phyloP scores from a whole-genome alignment of 768 basidiomycete species.

The Mycena galopus region DNA sequence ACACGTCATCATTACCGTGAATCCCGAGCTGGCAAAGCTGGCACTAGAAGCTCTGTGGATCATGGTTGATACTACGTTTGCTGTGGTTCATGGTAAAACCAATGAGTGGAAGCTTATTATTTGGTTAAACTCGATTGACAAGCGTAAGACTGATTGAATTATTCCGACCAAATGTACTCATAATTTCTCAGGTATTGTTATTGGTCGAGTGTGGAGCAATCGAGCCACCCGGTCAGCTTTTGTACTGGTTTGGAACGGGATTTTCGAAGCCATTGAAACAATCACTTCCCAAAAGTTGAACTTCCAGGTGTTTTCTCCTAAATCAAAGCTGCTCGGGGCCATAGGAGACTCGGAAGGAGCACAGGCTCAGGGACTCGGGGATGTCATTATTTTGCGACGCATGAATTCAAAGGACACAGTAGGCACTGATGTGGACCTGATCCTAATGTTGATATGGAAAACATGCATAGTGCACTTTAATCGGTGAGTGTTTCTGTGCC shows the following conservation, averaged over 20 bases:
- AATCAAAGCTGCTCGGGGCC: background rate
- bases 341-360: too few species aligned
- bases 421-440: too few species aligned
- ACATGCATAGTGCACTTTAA: too few species aligned
- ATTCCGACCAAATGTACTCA: background rate
- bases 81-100: background rate
- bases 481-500: too few species aligned
- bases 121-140: slow-evolving; percentile 16
- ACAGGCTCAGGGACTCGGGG: too few species aligned
- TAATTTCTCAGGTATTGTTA: background rate
- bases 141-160: too few species aligned
- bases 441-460: too few species aligned
- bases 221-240: background rate
- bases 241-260: slow-evolving; percentile 3
- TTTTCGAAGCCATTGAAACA: background rate
- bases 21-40: background rate
- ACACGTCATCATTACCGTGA: slow-evolving; percentile 11
- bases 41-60: slow-evolving; percentile 14
- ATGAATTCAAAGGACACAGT: too few species aligned
- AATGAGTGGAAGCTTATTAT: slow-evolving; percentile 27
- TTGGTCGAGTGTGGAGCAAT: slow-evolving; percentile 4
- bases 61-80: slow-evolving; percentile 28
- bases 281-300: background rate
- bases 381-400: too few species aligned
- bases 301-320: background rate